Conservation (phyloP, 148 eudicot species). For the Mesembryanthemum crystallinum region DNA sequence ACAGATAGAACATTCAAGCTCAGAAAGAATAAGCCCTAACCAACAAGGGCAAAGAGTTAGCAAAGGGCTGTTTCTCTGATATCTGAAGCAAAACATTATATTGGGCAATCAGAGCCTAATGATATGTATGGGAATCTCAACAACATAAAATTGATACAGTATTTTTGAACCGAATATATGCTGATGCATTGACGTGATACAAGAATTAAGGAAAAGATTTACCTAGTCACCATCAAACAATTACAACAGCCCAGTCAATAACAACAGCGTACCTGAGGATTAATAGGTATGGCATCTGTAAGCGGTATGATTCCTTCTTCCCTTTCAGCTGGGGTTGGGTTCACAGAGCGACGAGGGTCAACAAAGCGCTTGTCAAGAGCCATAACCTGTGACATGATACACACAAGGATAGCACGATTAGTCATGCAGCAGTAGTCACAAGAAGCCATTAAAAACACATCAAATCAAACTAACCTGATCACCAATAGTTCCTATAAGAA, state of each 20-base stretch:
- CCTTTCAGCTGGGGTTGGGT: slow-evolving; percentile 89
- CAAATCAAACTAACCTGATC: slow-evolving; percentile 68
- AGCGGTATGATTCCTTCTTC: slow-evolving; percentile 97
- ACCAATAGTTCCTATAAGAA: slow-evolving; percentile 90
- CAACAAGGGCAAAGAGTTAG: not conserved
- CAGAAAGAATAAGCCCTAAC: not conserved
- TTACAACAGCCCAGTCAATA: not conserved
- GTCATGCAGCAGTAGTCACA: not conserved
- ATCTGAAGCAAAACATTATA: not conserved
- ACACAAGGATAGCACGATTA: slow-evolving; percentile 12
- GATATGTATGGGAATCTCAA: not conserved
- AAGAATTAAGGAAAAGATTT: not conserved
- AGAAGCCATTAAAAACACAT: slow-evolving; percentile 13
- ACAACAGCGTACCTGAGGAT: slow-evolving; percentile 67
- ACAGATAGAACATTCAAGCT: not conserved
- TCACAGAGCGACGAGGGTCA: slow-evolving; percentile 88
- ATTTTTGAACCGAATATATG: not conserved
- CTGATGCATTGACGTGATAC: not conserved
- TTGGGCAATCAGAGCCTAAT: not conserved
- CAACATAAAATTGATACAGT: not conserved
- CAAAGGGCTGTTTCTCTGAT: not conserved
- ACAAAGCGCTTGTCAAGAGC: slow-evolving; percentile 96
- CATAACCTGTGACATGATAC: slow-evolving; percentile 60
- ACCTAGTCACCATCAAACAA: not conserved
- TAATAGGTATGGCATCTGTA: slow-evolving; percentile 87